Percentiles rank a stretch among this genome's conserved stretches.
phyloP scores from a whole-genome alignment of 129 eudicot species.

The Pulicaria dysenterica region DNA sequence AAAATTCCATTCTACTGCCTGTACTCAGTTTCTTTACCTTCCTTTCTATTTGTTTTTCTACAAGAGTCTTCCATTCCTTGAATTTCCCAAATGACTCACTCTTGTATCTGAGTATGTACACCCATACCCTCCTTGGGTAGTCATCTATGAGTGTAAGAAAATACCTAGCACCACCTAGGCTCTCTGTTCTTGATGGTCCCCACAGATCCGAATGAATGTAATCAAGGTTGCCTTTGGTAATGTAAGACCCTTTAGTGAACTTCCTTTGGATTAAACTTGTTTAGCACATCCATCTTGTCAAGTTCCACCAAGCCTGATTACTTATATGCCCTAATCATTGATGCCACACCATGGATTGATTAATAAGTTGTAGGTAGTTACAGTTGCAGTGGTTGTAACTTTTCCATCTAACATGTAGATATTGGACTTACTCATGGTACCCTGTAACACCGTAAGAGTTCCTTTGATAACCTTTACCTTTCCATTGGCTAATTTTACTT shows the following conservation, averaged over 20 bases:
- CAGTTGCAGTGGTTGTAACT: neutral
- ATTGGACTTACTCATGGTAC: neutral
- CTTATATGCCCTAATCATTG: neutral
- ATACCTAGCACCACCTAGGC: neutral
- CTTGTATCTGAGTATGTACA: neutral
- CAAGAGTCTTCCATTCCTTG: neutral
- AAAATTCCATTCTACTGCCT: neutral
- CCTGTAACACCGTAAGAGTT: neutral
- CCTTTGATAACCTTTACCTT: neutral
- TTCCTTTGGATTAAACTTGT: neutral
- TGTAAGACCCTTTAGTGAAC: too few relatives aligned
- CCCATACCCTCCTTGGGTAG: neutral
- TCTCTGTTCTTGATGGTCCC: neutral
- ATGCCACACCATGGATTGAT: too few relatives aligned
- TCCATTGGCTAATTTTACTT: neutral
- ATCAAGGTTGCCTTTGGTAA: too few relatives aligned
- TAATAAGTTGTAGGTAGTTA: too few relatives aligned
- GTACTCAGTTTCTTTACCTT: neutral
- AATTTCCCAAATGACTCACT: neutral
- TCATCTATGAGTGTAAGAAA: neutral
- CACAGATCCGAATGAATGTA: neutral
- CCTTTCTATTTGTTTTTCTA: neutral
- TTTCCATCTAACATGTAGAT: neutral
- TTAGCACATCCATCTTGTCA: neutral
- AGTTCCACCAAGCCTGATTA: neutral